Percentiles rank a stretch among this genome's conserved stretches.
These are phyloP conservation scores for Penicillium cosmopolitanum DNA, from an alignment of 495 filamentous ascomycete species.

Conservation along the genomic window DNA sequence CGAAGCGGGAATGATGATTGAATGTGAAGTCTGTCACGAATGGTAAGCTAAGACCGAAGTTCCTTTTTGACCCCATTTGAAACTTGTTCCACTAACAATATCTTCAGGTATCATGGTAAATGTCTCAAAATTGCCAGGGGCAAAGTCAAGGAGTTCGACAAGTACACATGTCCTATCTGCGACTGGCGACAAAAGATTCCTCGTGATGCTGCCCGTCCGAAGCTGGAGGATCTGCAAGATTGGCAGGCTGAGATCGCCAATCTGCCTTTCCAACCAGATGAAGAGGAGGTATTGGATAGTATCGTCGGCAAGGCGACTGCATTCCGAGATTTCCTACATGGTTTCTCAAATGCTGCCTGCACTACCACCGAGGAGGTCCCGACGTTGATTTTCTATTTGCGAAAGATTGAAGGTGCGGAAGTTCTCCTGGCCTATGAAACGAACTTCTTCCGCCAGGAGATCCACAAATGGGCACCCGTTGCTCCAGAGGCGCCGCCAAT, in stretches of 20 bases:
- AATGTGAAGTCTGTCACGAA: constrained; percentile 96
- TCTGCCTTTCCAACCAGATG: constrained; percentile 95
- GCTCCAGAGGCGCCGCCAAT: constrained; percentile 81
- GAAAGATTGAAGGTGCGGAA: constrained; percentile 98
- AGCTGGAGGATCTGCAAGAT: constrained; percentile 84
- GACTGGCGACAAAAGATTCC: constrained; percentile 98
- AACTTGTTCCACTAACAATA: constrained; percentile 14
- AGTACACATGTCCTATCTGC: constrained; percentile 98
- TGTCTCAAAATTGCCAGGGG: constrained; percentile 97
- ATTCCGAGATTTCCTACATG: constrained; percentile 81
- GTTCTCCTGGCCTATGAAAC: constrained; percentile 91
- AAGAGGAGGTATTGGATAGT: constrained; percentile 79
- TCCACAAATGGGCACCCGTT: constrained; percentile 95
- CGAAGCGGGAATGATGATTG: constrained; percentile 99
- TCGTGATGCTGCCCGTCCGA: constrained; percentile 94
- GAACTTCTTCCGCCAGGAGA: constrained; percentile 94
- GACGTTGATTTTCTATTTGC: constrained; percentile 93
- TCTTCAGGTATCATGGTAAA: constrained; percentile 88
- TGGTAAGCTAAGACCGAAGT: constrained; percentile 61
- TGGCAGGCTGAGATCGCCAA: constrained; percentile 85
- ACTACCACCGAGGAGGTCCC: constrained; percentile 83
- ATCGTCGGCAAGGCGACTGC: constrained; percentile 83
- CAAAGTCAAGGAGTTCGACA: constrained; percentile 97
- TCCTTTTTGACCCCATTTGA: not conserved
- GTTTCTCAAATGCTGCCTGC: constrained; percentile 78